Percentiles rank a stretch among this genome's conserved stretches.
Evolutionary conservation across 2,329 filamentous ascomycete species (phyloP).

Genomic region (Pyrenophora teres): DNA sequence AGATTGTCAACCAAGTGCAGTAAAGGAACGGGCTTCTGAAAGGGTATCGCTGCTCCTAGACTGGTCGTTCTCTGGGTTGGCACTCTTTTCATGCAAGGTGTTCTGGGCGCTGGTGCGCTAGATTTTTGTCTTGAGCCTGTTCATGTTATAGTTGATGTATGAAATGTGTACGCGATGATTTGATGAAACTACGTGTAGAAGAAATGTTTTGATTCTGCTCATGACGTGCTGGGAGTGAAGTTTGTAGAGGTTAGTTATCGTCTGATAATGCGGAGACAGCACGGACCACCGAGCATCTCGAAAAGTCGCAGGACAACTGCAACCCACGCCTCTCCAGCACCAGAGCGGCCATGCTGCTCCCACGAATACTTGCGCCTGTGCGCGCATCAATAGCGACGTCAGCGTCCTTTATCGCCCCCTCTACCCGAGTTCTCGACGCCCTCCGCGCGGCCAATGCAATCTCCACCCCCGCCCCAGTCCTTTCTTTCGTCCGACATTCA

Average conservation of each 20-base stretch:
- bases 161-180: conserved; percentile 5
- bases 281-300: conserved; percentile 23
- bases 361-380: conserved; percentile 46
- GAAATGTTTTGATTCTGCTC: not conserved
- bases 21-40: conserved; percentile 18
- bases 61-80: conserved; percentile 20
- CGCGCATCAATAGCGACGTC: conserved; percentile 37
- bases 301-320: conserved; percentile 33
- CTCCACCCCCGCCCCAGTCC: conserved; percentile 38
- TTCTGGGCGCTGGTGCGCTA: conserved; percentile 21
- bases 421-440: conserved; percentile 37
- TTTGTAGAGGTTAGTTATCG: too few species aligned
- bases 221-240: not conserved
- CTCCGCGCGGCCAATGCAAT: conserved; percentile 41
- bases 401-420: conserved; percentile 27
- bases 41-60: conserved; percentile 9
- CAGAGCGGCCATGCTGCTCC: conserved; percentile 46
- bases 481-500: conserved; percentile 62
- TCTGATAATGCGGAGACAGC: conserved; percentile 6
- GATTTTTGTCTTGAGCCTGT: conserved; percentile 20
- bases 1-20: conserved; percentile 84
- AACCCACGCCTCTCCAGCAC: conserved; percentile 16
- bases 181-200: not conserved
- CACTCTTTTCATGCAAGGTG: conserved; percentile 25
- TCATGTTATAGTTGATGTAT: conserved; percentile 16